phyloP scores from a whole-genome alignment of 2,329 filamentous ascomycete species.

The Talaromyces amestolkiae region DNA sequence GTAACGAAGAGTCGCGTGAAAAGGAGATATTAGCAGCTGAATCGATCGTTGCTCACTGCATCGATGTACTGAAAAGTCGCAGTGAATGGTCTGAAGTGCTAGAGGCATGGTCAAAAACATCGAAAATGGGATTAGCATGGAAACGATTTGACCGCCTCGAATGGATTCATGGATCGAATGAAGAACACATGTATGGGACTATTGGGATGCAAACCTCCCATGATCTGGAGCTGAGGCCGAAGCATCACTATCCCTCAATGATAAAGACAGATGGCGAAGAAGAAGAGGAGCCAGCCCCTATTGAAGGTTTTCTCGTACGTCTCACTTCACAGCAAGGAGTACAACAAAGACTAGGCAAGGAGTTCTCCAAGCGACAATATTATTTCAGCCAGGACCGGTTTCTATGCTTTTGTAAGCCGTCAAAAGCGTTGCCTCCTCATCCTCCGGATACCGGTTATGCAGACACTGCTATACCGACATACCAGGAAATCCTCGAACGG shows the following conservation, averaged over 20 bases:
- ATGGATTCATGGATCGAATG: slow-evolving; percentile 65
- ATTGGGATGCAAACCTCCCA: slow-evolving; percentile 66
- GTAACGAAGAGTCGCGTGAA: slow-evolving; percentile 44
- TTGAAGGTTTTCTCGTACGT: slow-evolving; percentile 65
- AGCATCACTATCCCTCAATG: slow-evolving; percentile 61
- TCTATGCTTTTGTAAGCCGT: slow-evolving; percentile 61
- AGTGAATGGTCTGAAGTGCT: slow-evolving; percentile 61
- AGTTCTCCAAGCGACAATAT: slow-evolving; percentile 65
- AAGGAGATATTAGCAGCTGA: slow-evolving; percentile 57
- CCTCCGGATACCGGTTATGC: slow-evolving; percentile 53
- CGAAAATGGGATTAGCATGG: slow-evolving; percentile 65
- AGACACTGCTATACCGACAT: slow-evolving; percentile 51
- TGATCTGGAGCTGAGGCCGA: slow-evolving; percentile 64
- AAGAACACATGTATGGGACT: slow-evolving; percentile 67
- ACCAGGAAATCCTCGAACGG: slow-evolving; percentile 54
- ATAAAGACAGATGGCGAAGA: slow-evolving; percentile 40
- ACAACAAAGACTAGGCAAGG: slow-evolving; percentile 57
- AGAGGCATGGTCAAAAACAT: slow-evolving; percentile 56
- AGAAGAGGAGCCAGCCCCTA: slow-evolving; percentile 58
- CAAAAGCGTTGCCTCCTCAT: slow-evolving; percentile 58
- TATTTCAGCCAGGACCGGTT: slow-evolving; percentile 64
- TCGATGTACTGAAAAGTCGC: slow-evolving; percentile 57
- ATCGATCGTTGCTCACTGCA: slow-evolving; percentile 56
- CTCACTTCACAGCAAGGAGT: slow-evolving; percentile 62
- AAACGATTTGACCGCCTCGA: slow-evolving; percentile 67